Base-by-base conservation (phyloP, 129 eudicot genomes). In the Silybum marianum region DNA sequence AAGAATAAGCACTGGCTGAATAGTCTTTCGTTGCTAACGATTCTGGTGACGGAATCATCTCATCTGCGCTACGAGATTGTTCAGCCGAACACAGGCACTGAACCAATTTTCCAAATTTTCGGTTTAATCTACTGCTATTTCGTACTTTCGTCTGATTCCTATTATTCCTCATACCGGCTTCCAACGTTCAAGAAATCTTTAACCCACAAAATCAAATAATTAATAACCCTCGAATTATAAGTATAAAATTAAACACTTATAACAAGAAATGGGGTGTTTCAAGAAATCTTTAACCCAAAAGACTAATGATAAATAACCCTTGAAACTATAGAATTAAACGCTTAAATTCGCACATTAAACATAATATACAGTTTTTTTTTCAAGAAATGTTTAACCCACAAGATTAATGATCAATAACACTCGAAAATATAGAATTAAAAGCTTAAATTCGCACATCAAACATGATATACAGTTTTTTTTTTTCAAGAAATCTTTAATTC, bases 61-160 rank as follows among this genome's bases (percentile, higher is more conserved):
- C 85, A 84, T 85, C 78, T 80, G 67, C 69, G 79, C 65, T 88
- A 60, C 28, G 80, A 40, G 79, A 72, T 38, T 87, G 91, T 79
- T 92, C 93, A 85, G 93, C 89, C 7, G 92, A 88, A 82, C 90
- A 84, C 22, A 95, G 78, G 77, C 93, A 90, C 78, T 82, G 83
- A 91, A 92, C 83, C 51, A 91, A 60, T 68, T 77, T 89, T 75
- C 87, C 65, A 32, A 91, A 84, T 75, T 83, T 84, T 36, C 70
- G 75, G 46, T 62, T 54, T 71, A 32, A 25, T 65, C 83, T 48
- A 46, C 63, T 71, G 75, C 58, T 85, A 7, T 80, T 73, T 79
- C 23, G 80, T 80, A 79, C 71, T 77, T 73, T 69, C 16, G 69
- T 79, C 46, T 39, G 66, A 73, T 86, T 87, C 13, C 72, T 75